Evolutionary conservation across 768 basidiomycete species (phyloP).

Genomic region (Gymnopilus junonius): DNA sequence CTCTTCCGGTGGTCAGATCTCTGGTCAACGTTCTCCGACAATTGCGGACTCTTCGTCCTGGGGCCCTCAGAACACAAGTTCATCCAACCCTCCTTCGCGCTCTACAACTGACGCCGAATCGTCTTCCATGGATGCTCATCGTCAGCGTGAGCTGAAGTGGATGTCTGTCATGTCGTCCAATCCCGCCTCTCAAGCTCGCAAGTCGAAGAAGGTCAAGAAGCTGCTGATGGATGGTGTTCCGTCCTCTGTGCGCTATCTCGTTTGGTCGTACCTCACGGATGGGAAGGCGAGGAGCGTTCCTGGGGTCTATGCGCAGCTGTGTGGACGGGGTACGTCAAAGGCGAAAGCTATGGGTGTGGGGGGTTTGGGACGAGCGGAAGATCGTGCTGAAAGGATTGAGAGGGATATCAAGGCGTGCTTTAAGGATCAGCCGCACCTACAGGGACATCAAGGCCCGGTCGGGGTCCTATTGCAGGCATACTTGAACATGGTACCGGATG

Average conservation of each 20-base stretch:
- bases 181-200: slow-evolving; percentile 65
- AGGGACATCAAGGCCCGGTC: slow-evolving; percentile 59
- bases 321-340: slow-evolving; percentile 27
- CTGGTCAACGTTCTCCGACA: slow-evolving; percentile 30
- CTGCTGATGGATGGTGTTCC: slow-evolving; percentile 81
- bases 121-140: slow-evolving; percentile 61
- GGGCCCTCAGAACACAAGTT: slow-evolving; percentile 1
- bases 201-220: slow-evolving; percentile 77
- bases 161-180: slow-evolving; percentile 61
- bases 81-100: slow-evolving; percentile 6
- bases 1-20: slow-evolving; percentile 29
- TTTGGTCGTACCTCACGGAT: slow-evolving; percentile 83
- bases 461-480: slow-evolving; percentile 71
- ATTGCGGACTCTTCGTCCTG: background rate
- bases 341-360: background rate
- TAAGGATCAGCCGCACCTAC: slow-evolving; percentile 59
- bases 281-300: slow-evolving; percentile 72
- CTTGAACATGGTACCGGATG: slow-evolving; percentile 84
- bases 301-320: slow-evolving; percentile 68
- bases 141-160: slow-evolving; percentile 81
- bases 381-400: slow-evolving; percentile 59
- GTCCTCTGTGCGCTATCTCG: slow-evolving; percentile 78
- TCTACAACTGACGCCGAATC: slow-evolving; percentile 36
- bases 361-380: slow-evolving; percentile 47
- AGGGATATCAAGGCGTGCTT: slow-evolving; percentile 60